Evolutionary conservation across 2,329 filamentous ascomycete species (phyloP), one percentile per base, ranked within the genome.

Genomic region (Herpotrichia juniperi): DNA sequence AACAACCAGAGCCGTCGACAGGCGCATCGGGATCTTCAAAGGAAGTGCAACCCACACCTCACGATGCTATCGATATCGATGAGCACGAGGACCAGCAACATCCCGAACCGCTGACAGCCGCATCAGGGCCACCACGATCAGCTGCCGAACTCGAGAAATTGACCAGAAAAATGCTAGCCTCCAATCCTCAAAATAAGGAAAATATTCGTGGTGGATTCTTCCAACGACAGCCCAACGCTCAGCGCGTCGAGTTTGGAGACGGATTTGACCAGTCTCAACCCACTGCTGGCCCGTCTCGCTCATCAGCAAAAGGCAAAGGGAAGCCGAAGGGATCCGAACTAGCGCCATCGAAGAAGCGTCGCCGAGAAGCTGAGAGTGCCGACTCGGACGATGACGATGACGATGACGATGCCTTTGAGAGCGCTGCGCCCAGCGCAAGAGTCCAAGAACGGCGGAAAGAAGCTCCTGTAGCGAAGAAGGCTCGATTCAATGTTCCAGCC

Each of bases 371-470:
- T 66, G 70, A 67, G 10, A 59, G 63, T 2, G 67, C 71, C 4
- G 61, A 64, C 7, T 59, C 56, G 2, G 73, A 70, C 8, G 66
- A 73, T 3, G 61, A 65, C 6, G 47, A 50, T n/a, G n/a, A 3
- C 24, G 37, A 43, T 12, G 77, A 79, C 8, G 75, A 77, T 39
- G 78, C 71, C 1, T 82, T 81, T 51, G 74, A 79, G 32, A 65
- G 64, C 2, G 70, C 75, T 44, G 62, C 62, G 6, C 75, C 76
- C 11, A 62, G 65, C 7, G 57, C 63, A 2, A 66, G 69, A n/a
- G 53, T 71, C 6, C 60, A 69, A 51, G 54, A 69, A 54, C 67
- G 75, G 47, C 71, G 76, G 52, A 40, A 63, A 56, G 58, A 78
- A 66, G 64, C 66, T 1, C 65, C 66, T 5, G 65, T 69, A 4